Evolutionary conservation across 2,329 filamentous ascomycete genomes (phyloP).

Genomic region (Xylariales sp.): DNA sequence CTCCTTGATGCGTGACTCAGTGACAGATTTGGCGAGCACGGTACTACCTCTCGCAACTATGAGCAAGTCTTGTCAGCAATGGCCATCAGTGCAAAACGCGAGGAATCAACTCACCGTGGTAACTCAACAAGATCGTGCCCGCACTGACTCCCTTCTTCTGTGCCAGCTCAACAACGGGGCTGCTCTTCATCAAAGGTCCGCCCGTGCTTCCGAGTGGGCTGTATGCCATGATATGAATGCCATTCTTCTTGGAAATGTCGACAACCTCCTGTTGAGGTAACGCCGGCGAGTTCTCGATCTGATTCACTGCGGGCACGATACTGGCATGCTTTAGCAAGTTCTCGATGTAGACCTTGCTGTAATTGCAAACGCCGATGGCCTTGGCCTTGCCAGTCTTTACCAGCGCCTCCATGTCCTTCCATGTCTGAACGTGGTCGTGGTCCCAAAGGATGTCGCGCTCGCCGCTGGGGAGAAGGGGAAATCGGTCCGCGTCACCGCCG

Average conservation of each 20-base stretch:
- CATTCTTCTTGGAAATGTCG: conserved; percentile 61
- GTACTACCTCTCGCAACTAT: conserved; percentile 62
- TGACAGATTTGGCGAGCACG: conserved; percentile 71
- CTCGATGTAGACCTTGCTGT: conserved; percentile 52
- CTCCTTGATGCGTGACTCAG: conserved; percentile 61
- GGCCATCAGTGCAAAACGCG: not conserved
- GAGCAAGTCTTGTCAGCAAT: not conserved
- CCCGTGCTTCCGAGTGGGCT: conserved; percentile 61
- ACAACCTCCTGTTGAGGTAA: conserved; percentile 70
- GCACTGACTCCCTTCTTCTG: conserved; percentile 58
- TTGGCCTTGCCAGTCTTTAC: conserved; percentile 53
- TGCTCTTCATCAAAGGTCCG: conserved; percentile 59
- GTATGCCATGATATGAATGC: conserved; percentile 70
- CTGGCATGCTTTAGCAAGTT: conserved; percentile 45
- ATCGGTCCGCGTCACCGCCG: conserved; percentile 62
- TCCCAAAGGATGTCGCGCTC: conserved; percentile 65
- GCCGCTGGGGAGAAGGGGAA: conserved; percentile 71
- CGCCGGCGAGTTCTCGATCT: conserved; percentile 70
- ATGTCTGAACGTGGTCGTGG: conserved; percentile 71
- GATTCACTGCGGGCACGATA: conserved; percentile 62
- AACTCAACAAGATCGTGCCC: conserved; percentile 64
- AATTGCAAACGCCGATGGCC: conserved; percentile 54
- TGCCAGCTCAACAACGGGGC: conserved; percentile 58
- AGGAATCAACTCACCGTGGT: conserved; percentile 58
- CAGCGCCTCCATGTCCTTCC: conserved; percentile 70